Evolutionary conservation across 768 basidiomycete species (phyloP).

Genomic region (Auricularia sp.): DNA sequence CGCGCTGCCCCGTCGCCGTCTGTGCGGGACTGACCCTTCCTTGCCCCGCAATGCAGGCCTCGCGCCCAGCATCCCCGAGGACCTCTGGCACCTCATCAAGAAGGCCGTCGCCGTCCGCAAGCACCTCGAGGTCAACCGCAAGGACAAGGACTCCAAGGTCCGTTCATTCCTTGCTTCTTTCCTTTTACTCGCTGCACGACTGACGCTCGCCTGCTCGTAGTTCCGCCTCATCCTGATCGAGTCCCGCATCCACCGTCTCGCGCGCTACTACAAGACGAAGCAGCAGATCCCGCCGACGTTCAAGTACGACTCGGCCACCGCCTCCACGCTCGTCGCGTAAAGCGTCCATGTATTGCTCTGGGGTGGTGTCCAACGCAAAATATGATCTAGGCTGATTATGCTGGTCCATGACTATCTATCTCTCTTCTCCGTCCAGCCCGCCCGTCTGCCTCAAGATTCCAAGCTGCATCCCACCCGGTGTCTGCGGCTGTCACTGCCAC

Average conservation of each 20-base stretch:
- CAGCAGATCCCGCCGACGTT: constrained; percentile 96
- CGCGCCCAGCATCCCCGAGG: constrained; percentile 96
- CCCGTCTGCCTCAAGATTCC: too few species aligned
- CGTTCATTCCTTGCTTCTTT: neutral
- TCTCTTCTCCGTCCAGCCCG: too few species aligned
- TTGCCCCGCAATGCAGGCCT: constrained; percentile 47
- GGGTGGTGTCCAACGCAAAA: too few species aligned
- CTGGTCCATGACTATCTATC: too few species aligned
- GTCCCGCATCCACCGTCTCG: constrained; percentile 95
- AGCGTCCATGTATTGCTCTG: neutral
- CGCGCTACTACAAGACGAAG: constrained; percentile 97
- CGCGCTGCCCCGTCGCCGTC: neutral
- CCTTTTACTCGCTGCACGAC: neutral
- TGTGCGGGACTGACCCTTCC: neutral
- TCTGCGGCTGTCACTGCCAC: too few species aligned
- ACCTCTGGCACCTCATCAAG: constrained; percentile 99
- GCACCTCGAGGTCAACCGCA: constrained; percentile 95
- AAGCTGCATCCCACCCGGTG: too few species aligned
- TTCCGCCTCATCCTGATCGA: constrained; percentile 97
- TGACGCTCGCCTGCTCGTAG: constrained; percentile 2
- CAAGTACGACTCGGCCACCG: constrained; percentile 96
- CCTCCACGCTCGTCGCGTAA: constrained; percentile 83
- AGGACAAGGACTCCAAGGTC: constrained; percentile 62
- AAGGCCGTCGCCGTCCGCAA: constrained; percentile 99
- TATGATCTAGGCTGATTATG: too few species aligned